These are phyloP conservation scores for Colletotrichum sp. DNA, from an alignment of 2,329 filamentous ascomycete species.

Conservation along the genomic window DNA sequence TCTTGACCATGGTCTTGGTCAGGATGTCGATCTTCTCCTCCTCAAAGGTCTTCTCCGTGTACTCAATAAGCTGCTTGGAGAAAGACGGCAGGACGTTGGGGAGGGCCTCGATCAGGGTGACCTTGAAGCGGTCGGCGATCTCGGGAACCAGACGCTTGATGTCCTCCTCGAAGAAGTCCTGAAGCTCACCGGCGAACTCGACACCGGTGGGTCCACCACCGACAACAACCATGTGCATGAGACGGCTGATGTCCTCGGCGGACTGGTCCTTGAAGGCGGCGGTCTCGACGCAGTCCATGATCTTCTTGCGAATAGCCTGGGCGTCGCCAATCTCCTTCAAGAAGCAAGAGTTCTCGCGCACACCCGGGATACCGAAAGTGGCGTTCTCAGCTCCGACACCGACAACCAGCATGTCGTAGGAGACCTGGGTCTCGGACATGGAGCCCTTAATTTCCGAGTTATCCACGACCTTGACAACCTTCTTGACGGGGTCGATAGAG, in stretches of 20 bases:
- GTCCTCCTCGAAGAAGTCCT: slow-evolving; percentile 98
- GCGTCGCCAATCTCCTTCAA: slow-evolving; percentile 98
- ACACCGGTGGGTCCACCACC: slow-evolving; percentile 96
- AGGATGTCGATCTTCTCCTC: slow-evolving; percentile 98
- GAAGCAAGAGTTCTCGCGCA: slow-evolving; percentile 95
- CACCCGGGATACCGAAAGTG: slow-evolving; percentile 96
- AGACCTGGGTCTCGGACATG: slow-evolving; percentile 82
- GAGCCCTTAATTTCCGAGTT: slow-evolving; percentile 92
- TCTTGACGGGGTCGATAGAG: slow-evolving; percentile 91
- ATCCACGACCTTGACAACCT: slow-evolving; percentile 87
- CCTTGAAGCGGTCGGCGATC: slow-evolving; percentile 93
- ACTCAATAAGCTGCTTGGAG: slow-evolving; percentile 98
- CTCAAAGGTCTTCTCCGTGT: slow-evolving; percentile 98
- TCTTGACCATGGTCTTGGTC: slow-evolving; percentile 99
- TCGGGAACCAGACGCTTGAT: slow-evolving; percentile 98
- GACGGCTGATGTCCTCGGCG: slow-evolving; percentile 85
- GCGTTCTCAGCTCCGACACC: slow-evolving; percentile 98
- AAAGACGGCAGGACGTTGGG: slow-evolving; percentile 98
- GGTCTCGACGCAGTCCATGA: slow-evolving; percentile 99
- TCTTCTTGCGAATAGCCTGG: slow-evolving; percentile 94
- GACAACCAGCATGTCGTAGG: slow-evolving; percentile 97
- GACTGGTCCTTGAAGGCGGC: slow-evolving; percentile 97
- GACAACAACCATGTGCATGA: slow-evolving; percentile 97
- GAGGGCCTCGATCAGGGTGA: slow-evolving; percentile 95
- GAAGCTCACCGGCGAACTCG: slow-evolving; percentile 96